Conservation (phyloP, 2,329 filamentous ascomycete genomes). For the Colletotrichum sp. region DNA sequence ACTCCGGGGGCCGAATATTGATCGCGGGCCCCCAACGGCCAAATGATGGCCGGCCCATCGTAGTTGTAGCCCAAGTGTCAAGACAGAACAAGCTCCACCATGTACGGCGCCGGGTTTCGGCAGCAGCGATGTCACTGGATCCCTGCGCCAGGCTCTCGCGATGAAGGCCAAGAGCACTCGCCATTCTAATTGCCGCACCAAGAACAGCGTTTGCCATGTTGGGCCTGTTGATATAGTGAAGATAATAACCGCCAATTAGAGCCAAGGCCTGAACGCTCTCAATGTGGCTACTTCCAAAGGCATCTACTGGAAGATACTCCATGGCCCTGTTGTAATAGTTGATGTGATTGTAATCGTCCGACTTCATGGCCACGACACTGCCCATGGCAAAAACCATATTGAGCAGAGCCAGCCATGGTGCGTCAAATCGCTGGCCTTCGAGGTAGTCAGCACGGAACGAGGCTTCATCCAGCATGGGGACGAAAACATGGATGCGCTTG, state of each 20-base stretch:
- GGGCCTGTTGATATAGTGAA: conserved; percentile 79
- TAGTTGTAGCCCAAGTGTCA: conserved; percentile 76
- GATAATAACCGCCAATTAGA: conserved; percentile 76
- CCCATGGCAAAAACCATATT: conserved; percentile 82
- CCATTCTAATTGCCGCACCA: conserved; percentile 75
- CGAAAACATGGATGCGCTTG: conserved; percentile 73
- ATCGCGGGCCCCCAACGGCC: conserved; percentile 72
- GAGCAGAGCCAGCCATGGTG: conserved; percentile 73
- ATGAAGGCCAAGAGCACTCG: conserved; percentile 75
- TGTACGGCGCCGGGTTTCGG: conserved; percentile 68
- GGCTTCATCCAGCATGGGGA: conserved; percentile 76
- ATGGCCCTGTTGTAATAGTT: conserved; percentile 74
- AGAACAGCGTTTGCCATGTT: conserved; percentile 79
- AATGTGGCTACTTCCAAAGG: conserved; percentile 66
- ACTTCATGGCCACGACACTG: conserved; percentile 70
- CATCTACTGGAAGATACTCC: conserved; percentile 69
- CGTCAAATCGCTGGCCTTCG: conserved; percentile 61
- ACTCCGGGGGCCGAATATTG: conserved; percentile 67
- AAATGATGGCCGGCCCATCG: conserved; percentile 73
- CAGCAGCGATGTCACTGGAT: conserved; percentile 53
- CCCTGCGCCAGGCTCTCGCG: conserved; percentile 59
- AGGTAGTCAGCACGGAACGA: conserved; percentile 68
- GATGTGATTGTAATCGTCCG: conserved; percentile 70
- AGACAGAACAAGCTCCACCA: conserved; percentile 81
- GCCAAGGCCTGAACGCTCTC: conserved; percentile 76